Evolutionary conservation across 805 yeast genomes (phyloP), one percentile per base, ranked within the genome.

Genomic region (Barnettozyma californica): DNA sequence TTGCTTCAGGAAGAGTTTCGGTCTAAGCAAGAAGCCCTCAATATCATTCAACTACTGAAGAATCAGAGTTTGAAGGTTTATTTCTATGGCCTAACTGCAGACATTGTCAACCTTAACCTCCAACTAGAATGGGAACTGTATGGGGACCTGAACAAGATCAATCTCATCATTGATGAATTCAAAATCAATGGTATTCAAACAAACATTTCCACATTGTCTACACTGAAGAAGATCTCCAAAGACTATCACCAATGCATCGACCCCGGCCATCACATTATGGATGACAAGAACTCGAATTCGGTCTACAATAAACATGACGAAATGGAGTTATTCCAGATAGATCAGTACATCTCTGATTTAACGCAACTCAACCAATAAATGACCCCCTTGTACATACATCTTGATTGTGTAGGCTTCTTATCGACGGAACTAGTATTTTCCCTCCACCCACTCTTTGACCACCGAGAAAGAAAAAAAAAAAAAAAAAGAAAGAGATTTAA

Each of bases 111-210:
- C 53, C 56, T 59, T 35, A 63, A 69, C 40, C 52, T 74, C 14
- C 48, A 54, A 36, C 55, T 71, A 9, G 50, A 63, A n/a, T 74
- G 77, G 77, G 56, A 65, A 25, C 55, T 55, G 41, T 70, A 62
- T 55, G 63, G 67, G 34, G 74, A 71, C 47, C 51, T 73, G 27
- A 59, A 57, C 25, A 57, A 62, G 5, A 63, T 70, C n/a, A 62
- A 65, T 21, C 53, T 56, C 13, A 50, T 69, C 16, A 57, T 69
- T n/a, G 64, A 68, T 16, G 77, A 73, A 48, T 62, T 73, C 58
- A 65, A 63, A 14, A 67, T 69, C 45, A 71, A 73, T 50, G 76
- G 72, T 7, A 64, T 73, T 10, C 61, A 62, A 31, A 68, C 71
- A 4, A 62, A 67, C 45, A 44, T 59, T 5, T 62, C 56, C 13